A percentile compares a stretch with the other conserved stretches of the same genome.
phyloP scores from a whole-genome alignment of 192 early-diverging fungal genomes.

The Entophlyctis luteolus region DNA sequence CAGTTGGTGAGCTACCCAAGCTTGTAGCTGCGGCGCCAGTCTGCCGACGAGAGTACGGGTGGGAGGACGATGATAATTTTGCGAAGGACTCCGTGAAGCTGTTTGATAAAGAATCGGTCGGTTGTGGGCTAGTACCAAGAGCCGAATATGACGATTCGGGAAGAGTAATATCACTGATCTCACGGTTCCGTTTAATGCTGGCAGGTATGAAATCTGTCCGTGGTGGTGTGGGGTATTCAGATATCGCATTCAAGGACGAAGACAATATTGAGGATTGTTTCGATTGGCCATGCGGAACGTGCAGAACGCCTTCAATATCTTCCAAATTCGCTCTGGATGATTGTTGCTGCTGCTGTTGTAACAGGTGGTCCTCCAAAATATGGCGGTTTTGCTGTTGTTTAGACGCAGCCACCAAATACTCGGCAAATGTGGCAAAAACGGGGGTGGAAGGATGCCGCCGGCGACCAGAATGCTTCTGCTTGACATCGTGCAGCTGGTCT shows the following conservation, averaged over 20 bases:
- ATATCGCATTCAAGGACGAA: constrained; percentile 3
- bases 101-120: not conserved
- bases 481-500: not conserved
- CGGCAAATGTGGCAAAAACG: constrained; percentile 4
- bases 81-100: constrained; percentile 12
- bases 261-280: constrained; percentile 14
- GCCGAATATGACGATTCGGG: too few species aligned
- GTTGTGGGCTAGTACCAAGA: not conserved
- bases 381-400: constrained; percentile 4
- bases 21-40: too few species aligned
- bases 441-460: constrained; percentile 3
- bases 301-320: not conserved
- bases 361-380: not conserved
- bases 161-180: not conserved
- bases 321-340: not conserved
- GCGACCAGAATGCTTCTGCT: not conserved
- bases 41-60: not conserved
- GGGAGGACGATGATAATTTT: constrained; percentile 8
- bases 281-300: not conserved
- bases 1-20: too few species aligned
- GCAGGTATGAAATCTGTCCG: not conserved
- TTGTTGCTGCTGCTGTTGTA: not conserved
- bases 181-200: not conserved
- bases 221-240: constrained; percentile 11
- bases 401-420: constrained; percentile 6